These are phyloP conservation scores for Gossypium schwendimanii DNA, from an alignment of 441 rosid species.

Conservation along the genomic window DNA sequence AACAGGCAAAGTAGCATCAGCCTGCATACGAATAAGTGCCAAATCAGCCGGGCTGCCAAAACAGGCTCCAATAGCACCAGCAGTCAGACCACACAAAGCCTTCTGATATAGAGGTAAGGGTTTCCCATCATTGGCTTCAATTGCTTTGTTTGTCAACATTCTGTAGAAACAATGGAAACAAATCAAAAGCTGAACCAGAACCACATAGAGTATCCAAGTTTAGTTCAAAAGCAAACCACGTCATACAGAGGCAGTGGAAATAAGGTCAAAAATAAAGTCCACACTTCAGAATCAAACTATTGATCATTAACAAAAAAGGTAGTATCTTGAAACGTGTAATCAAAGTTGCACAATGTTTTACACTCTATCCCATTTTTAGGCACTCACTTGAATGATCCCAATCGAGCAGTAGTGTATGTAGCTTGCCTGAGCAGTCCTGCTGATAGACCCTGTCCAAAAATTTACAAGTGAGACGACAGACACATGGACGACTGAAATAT, in stretches of 20 bases:
- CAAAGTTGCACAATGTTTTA: not conserved
- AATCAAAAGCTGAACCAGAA: not conserved
- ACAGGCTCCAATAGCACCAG: slow-evolving; percentile 93
- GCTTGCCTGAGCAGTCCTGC: slow-evolving; percentile 98
- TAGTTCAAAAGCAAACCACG: not conserved
- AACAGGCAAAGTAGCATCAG: slow-evolving; percentile 81
- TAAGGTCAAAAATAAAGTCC: not conserved
- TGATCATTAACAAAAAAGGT: not conserved
- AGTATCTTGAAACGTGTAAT: not conserved
- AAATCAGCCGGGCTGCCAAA: slow-evolving; percentile 95
- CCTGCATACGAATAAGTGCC: slow-evolving; percentile 98
- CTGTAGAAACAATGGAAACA: slow-evolving; percentile 27
- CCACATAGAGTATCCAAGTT: not conserved
- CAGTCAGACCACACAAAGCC: slow-evolving; percentile 95
- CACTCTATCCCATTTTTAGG: not conserved
- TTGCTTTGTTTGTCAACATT: slow-evolving; percentile 76
- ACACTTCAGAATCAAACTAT: not conserved
- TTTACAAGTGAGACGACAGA: not conserved
- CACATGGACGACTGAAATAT: not conserved
- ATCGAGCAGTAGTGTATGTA: slow-evolving; percentile 93
- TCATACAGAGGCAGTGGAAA: not conserved
- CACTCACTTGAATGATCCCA: slow-evolving; percentile 87
- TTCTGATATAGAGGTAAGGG: slow-evolving; percentile 93
- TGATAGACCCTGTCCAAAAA: slow-evolving; percentile 62
- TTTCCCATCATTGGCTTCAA: slow-evolving; percentile 87